A percentile compares a stretch with the other conserved stretches of the same genome.
Evolutionary conservation across 2,329 filamentous ascomycete genomes (phyloP).

Genomic region (Chrysoporthe deuterocubensis): DNA sequence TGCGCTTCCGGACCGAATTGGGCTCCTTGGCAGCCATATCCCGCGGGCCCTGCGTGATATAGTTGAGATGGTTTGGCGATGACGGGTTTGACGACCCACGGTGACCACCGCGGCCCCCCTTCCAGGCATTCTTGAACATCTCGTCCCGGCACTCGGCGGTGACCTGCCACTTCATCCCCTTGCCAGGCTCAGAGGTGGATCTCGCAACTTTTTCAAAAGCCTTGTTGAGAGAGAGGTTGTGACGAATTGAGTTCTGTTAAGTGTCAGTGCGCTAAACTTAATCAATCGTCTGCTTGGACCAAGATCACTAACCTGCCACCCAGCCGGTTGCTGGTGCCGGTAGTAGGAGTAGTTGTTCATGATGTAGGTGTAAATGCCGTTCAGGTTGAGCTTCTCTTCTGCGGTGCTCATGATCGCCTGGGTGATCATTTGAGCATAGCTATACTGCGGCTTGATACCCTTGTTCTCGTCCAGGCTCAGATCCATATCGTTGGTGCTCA

Average conservation of each 20-base stretch:
- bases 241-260: conserved; percentile 85
- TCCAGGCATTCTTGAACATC: conserved; percentile 75
- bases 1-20: conserved; percentile 59
- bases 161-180: conserved; percentile 99
- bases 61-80: conserved; percentile 65
- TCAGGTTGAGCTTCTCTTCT: conserved; percentile 87
- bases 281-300: not conserved
- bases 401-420: conserved; percentile 89
- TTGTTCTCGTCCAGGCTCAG: conserved; percentile 82
- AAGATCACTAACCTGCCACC: conserved; percentile 78
- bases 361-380: conserved; percentile 93
- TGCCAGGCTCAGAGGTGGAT: conserved; percentile 92
- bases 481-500: conserved; percentile 66
- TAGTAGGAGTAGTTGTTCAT: conserved; percentile 93
- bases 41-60: conserved; percentile 62
- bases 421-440: conserved; percentile 95
- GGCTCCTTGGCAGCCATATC: conserved; percentile 59
- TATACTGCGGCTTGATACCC: conserved; percentile 93
- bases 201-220: conserved; percentile 92
- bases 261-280: conserved; percentile 6
- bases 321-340: conserved; percentile 72
- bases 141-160: conserved; percentile 82
- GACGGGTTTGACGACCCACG: conserved; percentile 72
- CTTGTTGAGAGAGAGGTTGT: conserved; percentile 95
- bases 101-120: conserved; percentile 65